These are phyloP conservation scores for Achaetomiella virescens DNA, from an alignment of 495 filamentous ascomycete species.

Conservation along the genomic window DNA sequence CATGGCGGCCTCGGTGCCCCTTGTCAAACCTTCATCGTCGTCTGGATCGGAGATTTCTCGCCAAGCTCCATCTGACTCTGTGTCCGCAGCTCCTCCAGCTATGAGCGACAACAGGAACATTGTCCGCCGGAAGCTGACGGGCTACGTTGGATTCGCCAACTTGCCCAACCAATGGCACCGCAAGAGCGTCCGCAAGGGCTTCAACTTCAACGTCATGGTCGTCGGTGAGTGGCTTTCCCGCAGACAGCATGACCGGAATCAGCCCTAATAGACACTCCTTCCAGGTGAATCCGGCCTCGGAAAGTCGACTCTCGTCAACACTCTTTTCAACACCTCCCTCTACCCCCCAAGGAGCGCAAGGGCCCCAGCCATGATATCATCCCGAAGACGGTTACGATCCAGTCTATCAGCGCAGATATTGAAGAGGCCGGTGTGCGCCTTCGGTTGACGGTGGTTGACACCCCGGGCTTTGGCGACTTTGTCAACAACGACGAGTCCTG, in stretches of 20 bases:
- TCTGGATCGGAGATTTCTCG: slow-evolving; percentile 35
- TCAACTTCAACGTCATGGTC: slow-evolving; percentile 99
- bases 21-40: slow-evolving; percentile 51
- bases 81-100: slow-evolving; percentile 62
- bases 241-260: slow-evolving; percentile 4
- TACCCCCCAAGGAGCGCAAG: slow-evolving; percentile 99
- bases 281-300: slow-evolving; percentile 96
- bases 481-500: slow-evolving; percentile 99
- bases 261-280: slow-evolving; percentile 1
- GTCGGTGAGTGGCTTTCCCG: slow-evolving; percentile 61
- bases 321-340: slow-evolving; percentile 97
- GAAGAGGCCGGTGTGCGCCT: slow-evolving; percentile 98
- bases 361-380: slow-evolving; percentile 94
- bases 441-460: slow-evolving; percentile 94
- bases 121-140: slow-evolving; percentile 94
- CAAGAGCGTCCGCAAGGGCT: slow-evolving; percentile 99
- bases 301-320: slow-evolving; percentile 99
- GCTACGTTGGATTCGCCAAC: slow-evolving; percentile 98
- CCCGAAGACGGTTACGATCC: slow-evolving; percentile 97
- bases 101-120: slow-evolving; percentile 91
- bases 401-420: slow-evolving; percentile 97
- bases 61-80: slow-evolving; percentile 77
- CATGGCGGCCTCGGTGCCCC: slow-evolving; percentile 34
- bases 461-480: slow-evolving; percentile 96
- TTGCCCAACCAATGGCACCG: slow-evolving; percentile 99